Conservation (phyloP, 225 moss, liverwort and hornwort species). For the Physcomitrium patens region DNA sequence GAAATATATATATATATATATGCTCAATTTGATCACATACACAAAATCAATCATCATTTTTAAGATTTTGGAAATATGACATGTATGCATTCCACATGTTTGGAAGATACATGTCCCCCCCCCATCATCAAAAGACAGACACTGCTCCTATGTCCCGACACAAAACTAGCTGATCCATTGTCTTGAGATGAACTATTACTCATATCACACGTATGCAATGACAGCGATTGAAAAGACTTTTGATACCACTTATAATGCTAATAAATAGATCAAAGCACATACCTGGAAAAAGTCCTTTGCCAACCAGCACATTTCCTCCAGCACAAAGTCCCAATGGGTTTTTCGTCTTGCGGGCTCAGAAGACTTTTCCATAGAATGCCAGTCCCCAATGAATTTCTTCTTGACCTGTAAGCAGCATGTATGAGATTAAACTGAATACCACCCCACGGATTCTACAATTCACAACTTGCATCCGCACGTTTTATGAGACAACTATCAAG, state of each 20-base stretch:
- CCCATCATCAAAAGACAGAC: background rate
- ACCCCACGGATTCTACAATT: background rate
- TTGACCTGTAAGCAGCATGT: conserved; percentile 37
- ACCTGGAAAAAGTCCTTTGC: conserved; percentile 93
- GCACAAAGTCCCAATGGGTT: conserved; percentile 82
- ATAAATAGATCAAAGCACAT: background rate
- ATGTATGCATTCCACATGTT: background rate
- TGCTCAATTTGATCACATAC: no score
- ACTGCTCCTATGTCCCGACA: background rate
- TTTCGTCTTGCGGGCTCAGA: conserved; percentile 46
- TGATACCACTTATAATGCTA: background rate
- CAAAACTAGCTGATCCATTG: background rate
- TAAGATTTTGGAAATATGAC: no score
- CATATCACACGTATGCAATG: background rate
- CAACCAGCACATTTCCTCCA: conserved; percentile 91
- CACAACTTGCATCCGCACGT: background rate
- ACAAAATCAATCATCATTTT: no score
- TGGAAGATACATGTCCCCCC: no score
- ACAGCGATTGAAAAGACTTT: background rate
- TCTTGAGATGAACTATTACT: no score
- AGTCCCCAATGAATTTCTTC: conserved; percentile 56
- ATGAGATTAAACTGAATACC: background rate
- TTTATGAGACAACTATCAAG: background rate
- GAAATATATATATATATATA: no score
- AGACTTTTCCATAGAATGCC: conserved; percentile 49